A percentile compares a stretch with the other conserved stretches of the same genome.
phyloP scores from a whole-genome alignment of 345 rosid species.

The Bretschneidera sinensis region DNA sequence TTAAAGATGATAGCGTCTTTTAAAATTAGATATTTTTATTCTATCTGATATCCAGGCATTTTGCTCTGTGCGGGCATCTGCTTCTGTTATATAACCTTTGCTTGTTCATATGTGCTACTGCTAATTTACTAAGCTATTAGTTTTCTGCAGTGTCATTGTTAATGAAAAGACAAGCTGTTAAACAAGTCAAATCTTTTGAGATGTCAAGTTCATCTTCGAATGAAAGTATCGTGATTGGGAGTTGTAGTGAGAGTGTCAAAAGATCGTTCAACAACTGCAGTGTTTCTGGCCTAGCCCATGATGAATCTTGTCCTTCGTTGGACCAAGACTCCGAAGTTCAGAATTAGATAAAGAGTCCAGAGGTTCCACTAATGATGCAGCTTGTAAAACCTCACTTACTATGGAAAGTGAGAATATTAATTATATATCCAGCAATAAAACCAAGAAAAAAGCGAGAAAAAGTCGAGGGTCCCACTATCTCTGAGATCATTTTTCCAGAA shows the following conservation, averaged over 20 bases:
- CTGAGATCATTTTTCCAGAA: slow-evolving; percentile 72
- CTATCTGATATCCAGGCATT: too few species aligned
- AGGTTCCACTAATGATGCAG: slow-evolving; percentile 21
- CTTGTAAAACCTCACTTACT: slow-evolving; percentile 15
- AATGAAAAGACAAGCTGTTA: slow-evolving; percentile 51
- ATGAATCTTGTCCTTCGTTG: slow-evolving; percentile 26
- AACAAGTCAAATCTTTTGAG: slow-evolving; percentile 32
- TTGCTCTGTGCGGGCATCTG: too few species aligned
- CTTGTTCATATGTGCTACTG: background rate
- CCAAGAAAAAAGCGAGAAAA: slow-evolving; percentile 54
- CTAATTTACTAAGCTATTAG: background rate
- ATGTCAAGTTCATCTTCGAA: slow-evolving; percentile 34
- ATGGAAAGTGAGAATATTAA: slow-evolving; percentile 13
- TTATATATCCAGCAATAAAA: slow-evolving; percentile 18
- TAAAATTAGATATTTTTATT: background rate
- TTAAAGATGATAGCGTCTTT: background rate
- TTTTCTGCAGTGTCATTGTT: slow-evolving; percentile 61
- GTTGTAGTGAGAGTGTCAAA: slow-evolving; percentile 28
- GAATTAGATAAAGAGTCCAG: slow-evolving; percentile 14
- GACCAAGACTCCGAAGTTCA: slow-evolving; percentile 17
- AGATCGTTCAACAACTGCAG: slow-evolving; percentile 24
- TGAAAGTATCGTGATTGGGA: slow-evolving; percentile 23
- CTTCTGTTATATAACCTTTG: too few species aligned
- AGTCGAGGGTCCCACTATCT: slow-evolving; percentile 64
- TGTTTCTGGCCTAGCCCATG: slow-evolving; percentile 7